Conservation (phyloP, 345 rosid species). For the Euphorbia tirucalli region DNA sequence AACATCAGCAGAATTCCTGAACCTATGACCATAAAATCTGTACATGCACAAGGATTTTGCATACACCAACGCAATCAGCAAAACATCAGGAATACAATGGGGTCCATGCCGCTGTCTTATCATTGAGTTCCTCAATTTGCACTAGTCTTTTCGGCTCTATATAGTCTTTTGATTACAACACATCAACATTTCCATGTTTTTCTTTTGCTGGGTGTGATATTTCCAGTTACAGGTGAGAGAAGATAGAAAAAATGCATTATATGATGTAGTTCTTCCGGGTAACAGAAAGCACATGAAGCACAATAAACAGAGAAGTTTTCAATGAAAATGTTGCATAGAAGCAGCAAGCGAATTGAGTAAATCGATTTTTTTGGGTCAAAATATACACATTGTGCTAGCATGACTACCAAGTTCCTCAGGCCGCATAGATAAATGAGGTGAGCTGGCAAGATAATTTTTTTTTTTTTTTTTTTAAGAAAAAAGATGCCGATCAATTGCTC, state of each 20-base stretch:
- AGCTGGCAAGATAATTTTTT: too few species aligned
- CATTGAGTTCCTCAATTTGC: not conserved
- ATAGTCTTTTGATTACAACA: not conserved
- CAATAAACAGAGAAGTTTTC: not conserved
- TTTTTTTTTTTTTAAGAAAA: too few species aligned
- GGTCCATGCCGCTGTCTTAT: not conserved
- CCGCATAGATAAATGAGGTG: not conserved
- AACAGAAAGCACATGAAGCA: not conserved
- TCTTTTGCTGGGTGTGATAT: not conserved
- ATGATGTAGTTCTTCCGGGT: not conserved
- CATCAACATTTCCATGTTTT: not conserved
- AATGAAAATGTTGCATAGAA: not conserved
- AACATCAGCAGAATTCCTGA: conserved; percentile 1
- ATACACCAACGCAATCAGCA: not conserved
- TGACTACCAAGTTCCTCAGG: not conserved
- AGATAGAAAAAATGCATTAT: not conserved
- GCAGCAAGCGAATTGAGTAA: not conserved
- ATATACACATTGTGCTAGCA: not conserved
- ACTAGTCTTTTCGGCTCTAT: not conserved
- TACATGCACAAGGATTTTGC: not conserved
- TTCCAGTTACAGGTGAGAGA: not conserved
- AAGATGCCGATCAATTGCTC: not conserved
- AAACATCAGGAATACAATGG: not conserved
- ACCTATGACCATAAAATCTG: not conserved
- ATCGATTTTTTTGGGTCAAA: too few species aligned